Percentiles rank a stretch among this genome's conserved stretches.
Evolutionary conservation across 257 asterid genomes (phyloP).

Genomic region (Petrea volubilis): DNA sequence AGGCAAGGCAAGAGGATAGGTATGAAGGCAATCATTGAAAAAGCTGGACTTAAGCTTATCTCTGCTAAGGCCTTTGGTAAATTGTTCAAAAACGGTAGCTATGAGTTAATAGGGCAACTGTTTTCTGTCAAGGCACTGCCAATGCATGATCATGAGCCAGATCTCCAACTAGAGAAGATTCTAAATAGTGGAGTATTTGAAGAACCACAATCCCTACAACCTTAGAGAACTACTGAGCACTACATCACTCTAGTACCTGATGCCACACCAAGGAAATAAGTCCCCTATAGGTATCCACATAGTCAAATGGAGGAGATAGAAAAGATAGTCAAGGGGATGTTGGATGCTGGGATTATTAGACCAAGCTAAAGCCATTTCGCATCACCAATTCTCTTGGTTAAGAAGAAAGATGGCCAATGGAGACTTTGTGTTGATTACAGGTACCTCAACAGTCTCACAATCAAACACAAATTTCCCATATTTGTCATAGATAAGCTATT

Average conservation of each 20-base stretch:
- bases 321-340: neutral
- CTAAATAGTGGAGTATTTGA: neutral
- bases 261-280: neutral
- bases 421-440: neutral
- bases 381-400: too few species aligned
- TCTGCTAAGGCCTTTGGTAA: neutral
- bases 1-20: neutral
- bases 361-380: too few species aligned
- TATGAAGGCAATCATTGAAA: neutral
- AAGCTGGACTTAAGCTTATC: neutral
- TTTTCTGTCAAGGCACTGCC: rapidly evolving
- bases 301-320: neutral
- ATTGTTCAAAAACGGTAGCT: neutral
- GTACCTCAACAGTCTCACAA: neutral
- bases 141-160: neutral
- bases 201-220: neutral
- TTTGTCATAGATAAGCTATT: neutral
- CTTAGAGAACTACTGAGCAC: neutral
- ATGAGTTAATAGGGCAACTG: too few species aligned
- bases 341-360: too few species aligned
- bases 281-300: neutral
- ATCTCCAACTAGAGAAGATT: too few species aligned
- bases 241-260: neutral
- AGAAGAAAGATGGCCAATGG: too few species aligned
- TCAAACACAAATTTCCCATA: neutral